Base-by-base conservation (phyloP, 257 asterid species). In the Nicotiana sylvestris region DNA sequence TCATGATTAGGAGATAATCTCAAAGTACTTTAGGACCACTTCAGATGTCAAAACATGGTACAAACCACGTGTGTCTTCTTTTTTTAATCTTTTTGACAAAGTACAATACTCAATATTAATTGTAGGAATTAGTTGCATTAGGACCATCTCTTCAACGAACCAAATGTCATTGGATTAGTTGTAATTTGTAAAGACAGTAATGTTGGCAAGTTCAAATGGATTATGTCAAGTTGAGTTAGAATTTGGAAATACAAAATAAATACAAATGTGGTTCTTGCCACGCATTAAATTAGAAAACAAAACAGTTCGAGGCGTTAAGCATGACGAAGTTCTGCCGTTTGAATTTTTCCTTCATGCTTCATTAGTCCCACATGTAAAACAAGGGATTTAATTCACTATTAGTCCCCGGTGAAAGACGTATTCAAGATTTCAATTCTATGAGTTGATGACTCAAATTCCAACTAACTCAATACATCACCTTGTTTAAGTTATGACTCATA, bases 251-350 rank as follows among this genome's bases (percentile, higher is more conserved):
- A n/a, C 43, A 43, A 60, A 61, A 60, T 78, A 18, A 60, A 27
- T 16, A 66, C 39, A 39, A 61, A 21, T 57, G n/a, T 79, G 69
- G 46, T 79, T 79, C 68, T 60, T 66, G 82, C 60, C 76, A 79
- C 82, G 76, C 76, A 79, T 21, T 62, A 79, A 79, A 79, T 62
- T 79, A 39, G 39, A 12, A 25, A 60, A 65, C 37, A 29, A 53
- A 39, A 60, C 27, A 39, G 30, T 79, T 79, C 12, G 33, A 65
- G 46, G 39, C 72, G 29, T 17, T 79, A 79, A 58, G 82, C 82
- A 65, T 79, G 82, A 79, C 57, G 6, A 39, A 58, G 16, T 79
- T 61, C 33, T 79, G 76, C 27, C 82, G 61, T 79, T 60, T 39
- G 33, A 2, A 37, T 61, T 25, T 79, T 79, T 37, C 39, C 74